Evolutionary conservation across 768 basidiomycete genomes (phyloP).

Genomic region (Lepiota venenata): DNA sequence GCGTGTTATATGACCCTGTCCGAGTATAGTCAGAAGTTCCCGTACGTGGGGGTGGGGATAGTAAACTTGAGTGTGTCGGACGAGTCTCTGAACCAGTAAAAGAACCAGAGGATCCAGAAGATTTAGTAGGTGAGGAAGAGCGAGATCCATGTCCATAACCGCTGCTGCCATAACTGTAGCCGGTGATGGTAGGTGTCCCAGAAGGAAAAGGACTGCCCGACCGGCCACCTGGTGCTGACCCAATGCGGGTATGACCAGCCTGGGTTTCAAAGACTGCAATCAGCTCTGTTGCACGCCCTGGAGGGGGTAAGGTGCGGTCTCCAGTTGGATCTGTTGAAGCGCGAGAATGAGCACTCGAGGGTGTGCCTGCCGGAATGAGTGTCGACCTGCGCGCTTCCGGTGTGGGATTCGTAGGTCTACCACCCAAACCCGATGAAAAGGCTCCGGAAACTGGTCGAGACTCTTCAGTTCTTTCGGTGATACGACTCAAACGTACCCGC

Average conservation of each 20-base stretch:
- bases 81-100: slow-evolving; percentile 14
- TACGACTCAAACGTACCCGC: slow-evolving; percentile 62
- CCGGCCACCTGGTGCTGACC: slow-evolving; percentile 47
- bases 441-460: slow-evolving; percentile 54
- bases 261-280: slow-evolving; percentile 68
- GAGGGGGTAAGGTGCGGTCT: slow-evolving; percentile 43
- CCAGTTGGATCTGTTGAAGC: slow-evolving; percentile 55
- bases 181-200: slow-evolving; percentile 24
- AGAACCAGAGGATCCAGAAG: slow-evolving; percentile 27
- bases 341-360: slow-evolving; percentile 44
- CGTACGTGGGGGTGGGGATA: slow-evolving; percentile 17
- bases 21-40: slow-evolving; percentile 11
- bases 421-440: slow-evolving; percentile 24
- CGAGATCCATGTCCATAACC: slow-evolving; percentile 37
- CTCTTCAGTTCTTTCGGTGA: slow-evolving; percentile 77
- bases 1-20: slow-evolving; percentile 17
- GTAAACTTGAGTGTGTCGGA: slow-evolving; percentile 18
- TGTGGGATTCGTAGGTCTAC: slow-evolving; percentile 36
- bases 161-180: slow-evolving; percentile 27
- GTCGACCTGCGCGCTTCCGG: slow-evolving; percentile 48
- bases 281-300: slow-evolving; percentile 63
- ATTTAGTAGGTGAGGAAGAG: slow-evolving; percentile 45
- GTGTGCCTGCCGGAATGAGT: slow-evolving; percentile 32
- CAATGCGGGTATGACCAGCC: slow-evolving; percentile 47
- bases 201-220: slow-evolving; percentile 35